Conservation (phyloP, 2,329 filamentous ascomycete genomes). For the Trichoderma semiorbis region DNA sequence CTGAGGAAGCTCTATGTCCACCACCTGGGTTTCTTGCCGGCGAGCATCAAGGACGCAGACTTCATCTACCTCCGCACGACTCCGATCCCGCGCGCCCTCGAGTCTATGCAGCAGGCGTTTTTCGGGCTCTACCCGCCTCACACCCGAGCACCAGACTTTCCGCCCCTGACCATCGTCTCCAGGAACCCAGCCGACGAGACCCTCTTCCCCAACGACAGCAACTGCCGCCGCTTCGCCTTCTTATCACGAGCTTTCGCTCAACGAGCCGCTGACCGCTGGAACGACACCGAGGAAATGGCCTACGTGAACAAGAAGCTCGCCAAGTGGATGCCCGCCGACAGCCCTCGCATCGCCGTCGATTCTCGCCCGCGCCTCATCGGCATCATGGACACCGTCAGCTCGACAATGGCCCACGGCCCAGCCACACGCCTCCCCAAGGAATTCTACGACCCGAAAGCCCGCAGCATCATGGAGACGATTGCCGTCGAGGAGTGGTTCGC, state of each 20-base stretch:
- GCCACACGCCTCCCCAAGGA: constrained; percentile 74
- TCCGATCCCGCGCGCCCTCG: constrained; percentile 70
- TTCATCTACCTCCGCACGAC: constrained; percentile 72
- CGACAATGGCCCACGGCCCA: constrained; percentile 73
- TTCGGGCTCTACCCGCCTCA: constrained; percentile 67
- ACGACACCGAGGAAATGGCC: constrained; percentile 73
- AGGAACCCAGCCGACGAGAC: constrained; percentile 69
- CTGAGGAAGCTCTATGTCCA: constrained; percentile 71
- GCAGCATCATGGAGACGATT: constrained; percentile 68
- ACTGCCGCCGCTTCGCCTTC: constrained; percentile 68
- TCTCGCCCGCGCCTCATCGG: constrained; percentile 79
- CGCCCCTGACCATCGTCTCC: constrained; percentile 62
- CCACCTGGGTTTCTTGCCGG: constrained; percentile 68
- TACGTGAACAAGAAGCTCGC: constrained; percentile 75
- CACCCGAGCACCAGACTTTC: constrained; percentile 45
- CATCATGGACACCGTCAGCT: constrained; percentile 92
- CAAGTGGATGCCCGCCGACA: constrained; percentile 78
- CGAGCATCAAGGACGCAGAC: constrained; percentile 52
- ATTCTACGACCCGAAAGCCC: constrained; percentile 77
- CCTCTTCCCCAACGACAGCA: constrained; percentile 72
- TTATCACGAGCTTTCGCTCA: constrained; percentile 69
- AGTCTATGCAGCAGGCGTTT: constrained; percentile 74
- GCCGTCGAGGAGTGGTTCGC: constrained; percentile 89
- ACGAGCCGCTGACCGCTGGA: constrained; percentile 69
- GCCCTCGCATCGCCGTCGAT: constrained; percentile 72